phyloP scores from a whole-genome alignment of 2,329 filamentous ascomycete species.

The Colletotrichum caudatum region DNA sequence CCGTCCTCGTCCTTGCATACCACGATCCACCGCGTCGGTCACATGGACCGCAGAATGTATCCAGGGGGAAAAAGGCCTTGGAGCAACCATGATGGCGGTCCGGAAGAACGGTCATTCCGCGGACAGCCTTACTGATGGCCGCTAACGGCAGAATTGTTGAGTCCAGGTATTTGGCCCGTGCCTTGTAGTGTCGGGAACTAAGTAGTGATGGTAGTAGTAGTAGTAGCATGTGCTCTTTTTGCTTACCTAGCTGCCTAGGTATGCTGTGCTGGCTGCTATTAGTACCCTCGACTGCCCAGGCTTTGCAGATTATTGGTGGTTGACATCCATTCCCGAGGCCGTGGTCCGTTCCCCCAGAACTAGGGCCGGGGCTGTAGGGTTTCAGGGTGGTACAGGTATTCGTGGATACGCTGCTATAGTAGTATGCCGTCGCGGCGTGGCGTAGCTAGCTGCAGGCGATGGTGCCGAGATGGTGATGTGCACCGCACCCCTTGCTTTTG shows the following conservation, averaged over 20 bases:
- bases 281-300: no score
- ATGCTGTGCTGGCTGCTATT: background rate
- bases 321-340: background rate
- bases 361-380: background rate
- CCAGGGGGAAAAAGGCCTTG: background rate
- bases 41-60: conserved; percentile 1
- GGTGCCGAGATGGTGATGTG: conserved; percentile 13
- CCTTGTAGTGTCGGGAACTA: background rate
- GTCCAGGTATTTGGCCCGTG: no score
- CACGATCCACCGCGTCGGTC: background rate
- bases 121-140: background rate
- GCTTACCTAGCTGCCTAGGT: no score
- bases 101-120: background rate
- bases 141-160: background rate
- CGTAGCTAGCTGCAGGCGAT: conserved; percentile 1
- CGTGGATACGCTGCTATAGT: background rate
- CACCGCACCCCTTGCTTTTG: conserved; percentile 11
- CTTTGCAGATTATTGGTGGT: background rate
- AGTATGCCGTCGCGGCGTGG: conserved; percentile 4
- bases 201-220: no score
- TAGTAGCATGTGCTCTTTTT: background rate
- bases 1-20: background rate
- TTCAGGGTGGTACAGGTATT: background rate
- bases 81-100: background rate
- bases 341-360: conserved; percentile 6